Base-by-base conservation (phyloP, 768 basidiomycete genomes). In the Tricholoma flavovirens region DNA sequence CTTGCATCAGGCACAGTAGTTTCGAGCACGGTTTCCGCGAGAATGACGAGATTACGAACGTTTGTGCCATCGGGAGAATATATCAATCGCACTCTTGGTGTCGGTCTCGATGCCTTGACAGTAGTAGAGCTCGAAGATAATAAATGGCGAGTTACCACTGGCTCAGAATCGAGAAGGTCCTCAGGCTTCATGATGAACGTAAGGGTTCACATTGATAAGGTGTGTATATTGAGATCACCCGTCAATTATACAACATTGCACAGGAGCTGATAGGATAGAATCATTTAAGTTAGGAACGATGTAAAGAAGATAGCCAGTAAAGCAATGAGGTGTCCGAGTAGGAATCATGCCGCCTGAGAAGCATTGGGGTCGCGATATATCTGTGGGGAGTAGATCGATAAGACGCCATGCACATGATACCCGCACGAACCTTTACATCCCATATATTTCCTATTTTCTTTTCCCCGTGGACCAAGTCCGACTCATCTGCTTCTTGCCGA, bases 381-480 rank as follows among this genome's bases (percentile, higher is more conserved):
- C 78, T 80, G n/a, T 35, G 19, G 51, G 43, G 46, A 6, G 22
- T 15, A 36, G 49, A 22, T 61, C 29, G 63, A 54, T 46, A 26
- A 17, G 29, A 49, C 32, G 43, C n/a, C 35, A 11, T 17, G 8
- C 29, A 12, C 24, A 51, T 21, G 43, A 43, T 56, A 32, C 10
- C 32, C 43, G 53, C 19, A 66, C 75, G 35, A n/a, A 88, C 86
- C 79, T 88, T 87, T 54, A 85, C 73, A 69, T 76, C 77, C 90
- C 86, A 92, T 56, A 92, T 82, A 66, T 87, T 80, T 19, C 87
- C 88, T 51, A 88, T 79, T 53, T 70, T 78, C 65, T 74, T 75
- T 9, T 75, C 69, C 11, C 57, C 62, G 15, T 35, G 49, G 6
- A 53, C 21, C 7, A 53, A 43, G 21, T 67, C 66, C 17, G 62